Evolutionary conservation across 2,329 filamentous ascomycete species (phyloP).

Genomic region (Colletotrichum tropicicola): DNA sequence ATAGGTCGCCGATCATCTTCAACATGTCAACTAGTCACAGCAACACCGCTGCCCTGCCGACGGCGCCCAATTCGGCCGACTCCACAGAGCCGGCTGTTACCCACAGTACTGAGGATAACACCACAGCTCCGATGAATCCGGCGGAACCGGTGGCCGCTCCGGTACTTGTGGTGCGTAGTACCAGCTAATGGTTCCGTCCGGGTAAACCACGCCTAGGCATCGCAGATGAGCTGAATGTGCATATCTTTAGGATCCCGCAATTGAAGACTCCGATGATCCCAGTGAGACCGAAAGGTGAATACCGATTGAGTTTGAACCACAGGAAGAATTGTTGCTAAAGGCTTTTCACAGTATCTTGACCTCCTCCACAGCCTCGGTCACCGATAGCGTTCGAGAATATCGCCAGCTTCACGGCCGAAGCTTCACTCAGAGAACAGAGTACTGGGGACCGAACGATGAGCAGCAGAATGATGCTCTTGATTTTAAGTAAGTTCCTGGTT

Average conservation of each 20-base stretch:
- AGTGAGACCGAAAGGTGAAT: background rate
- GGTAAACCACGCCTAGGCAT: background rate
- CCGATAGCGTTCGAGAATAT: constrained; percentile 41
- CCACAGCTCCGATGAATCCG: background rate
- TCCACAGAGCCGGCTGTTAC: background rate
- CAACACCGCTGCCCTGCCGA: background rate
- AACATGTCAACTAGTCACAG: background rate
- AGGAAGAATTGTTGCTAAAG: background rate
- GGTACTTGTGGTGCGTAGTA: background rate
- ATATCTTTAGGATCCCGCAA: background rate
- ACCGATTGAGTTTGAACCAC: background rate
- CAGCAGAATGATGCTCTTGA: constrained; percentile 32
- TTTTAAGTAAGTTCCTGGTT: background rate
- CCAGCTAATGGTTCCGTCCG: background rate
- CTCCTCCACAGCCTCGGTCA: constrained; percentile 39
- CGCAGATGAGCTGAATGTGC: background rate
- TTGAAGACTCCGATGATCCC: background rate
- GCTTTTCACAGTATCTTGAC: background rate
- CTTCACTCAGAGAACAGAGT: constrained; percentile 36
- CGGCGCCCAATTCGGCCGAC: background rate
- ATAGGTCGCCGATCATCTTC: background rate
- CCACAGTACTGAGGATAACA: background rate
- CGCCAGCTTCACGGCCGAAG: constrained; percentile 40
- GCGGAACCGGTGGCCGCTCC: background rate
- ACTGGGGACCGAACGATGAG: constrained; percentile 34